Base-by-base conservation (phyloP, 805 yeast species). In the Cephaloascus albidus region DNA sequence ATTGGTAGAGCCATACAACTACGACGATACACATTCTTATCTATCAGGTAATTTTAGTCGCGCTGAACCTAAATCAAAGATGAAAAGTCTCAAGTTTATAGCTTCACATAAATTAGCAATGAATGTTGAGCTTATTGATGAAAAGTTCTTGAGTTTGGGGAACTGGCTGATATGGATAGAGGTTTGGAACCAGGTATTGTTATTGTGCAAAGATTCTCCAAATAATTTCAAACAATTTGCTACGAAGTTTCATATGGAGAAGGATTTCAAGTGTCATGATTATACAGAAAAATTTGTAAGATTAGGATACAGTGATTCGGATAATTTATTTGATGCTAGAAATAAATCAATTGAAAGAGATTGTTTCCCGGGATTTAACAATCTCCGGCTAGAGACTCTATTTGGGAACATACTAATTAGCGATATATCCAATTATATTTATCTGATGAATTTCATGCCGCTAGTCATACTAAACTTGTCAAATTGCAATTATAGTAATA, bases 181-280 rank as follows among this genome's bases (percentile, higher is more conserved):
- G 16, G 63, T 66, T 2, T 66, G 72, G 72, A 45, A 47, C 3
- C 20, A 41, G 18, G 48, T 65, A 3, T 40, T 61, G 27, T 31
- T 32, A 10, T 20, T 44, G 17, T 49, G 54, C 23, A 49, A 47
- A 15, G 72, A 66, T 43, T 54, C 60, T 38, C 53, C 62, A 8
- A 45, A 45, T 4, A 47, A 55, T 4, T 62, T 58, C 39, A 42
- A 45, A 3, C 40, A 53, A 26, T 66, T 65, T 47, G 57, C 60
- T 8, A 23, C 42, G 4, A 43, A 39, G 10, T 54, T 57, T 35
- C 45, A 49, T 1, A 30, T 37, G 2, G 43, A 48, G 14, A 34
- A 27, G 1, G 40, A 42, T 2, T 63, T 63, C 43, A 43, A 45
- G 20, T 51, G 61, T 35, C 69, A 63, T 37, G 32, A 31, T n/a